phyloP scores from a whole-genome alignment of 78 protist species.

The Cyanophora paradoxa region DNA sequence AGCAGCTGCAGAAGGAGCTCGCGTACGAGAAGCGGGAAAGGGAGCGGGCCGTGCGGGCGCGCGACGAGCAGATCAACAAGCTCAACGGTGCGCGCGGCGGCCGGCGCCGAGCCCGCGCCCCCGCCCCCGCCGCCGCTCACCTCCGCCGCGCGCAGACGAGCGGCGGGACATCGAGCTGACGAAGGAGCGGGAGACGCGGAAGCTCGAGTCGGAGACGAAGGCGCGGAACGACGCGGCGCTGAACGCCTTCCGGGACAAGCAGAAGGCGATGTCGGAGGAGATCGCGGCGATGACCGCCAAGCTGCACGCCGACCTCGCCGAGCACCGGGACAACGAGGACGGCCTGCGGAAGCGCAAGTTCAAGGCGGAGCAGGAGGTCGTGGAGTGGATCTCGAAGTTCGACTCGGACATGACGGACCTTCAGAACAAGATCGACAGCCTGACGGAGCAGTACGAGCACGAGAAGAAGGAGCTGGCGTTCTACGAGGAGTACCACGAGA shows the following conservation, averaged over 20 bases:
- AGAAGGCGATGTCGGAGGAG: not conserved
- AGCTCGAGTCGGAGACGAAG: not conserved
- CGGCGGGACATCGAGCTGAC: not conserved
- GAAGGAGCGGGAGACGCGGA: not conserved
- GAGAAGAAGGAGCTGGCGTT: not conserved
- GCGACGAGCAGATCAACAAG: not conserved
- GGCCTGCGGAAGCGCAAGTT: slow-evolving; percentile 5
- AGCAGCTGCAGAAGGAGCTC: slow-evolving; percentile 9
- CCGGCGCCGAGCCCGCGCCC: no score
- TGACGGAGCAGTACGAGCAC: not conserved
- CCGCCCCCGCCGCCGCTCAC: no score
- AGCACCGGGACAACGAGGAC: not conserved
- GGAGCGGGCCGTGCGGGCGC: not conserved
- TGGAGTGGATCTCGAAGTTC: slow-evolving; percentile 2
- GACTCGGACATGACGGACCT: not conserved
- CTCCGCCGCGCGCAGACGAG: no score
- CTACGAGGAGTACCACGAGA: not conserved
- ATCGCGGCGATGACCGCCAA: not conserved
- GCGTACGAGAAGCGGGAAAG: not conserved
- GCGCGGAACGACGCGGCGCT: not conserved
- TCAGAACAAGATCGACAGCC: not conserved
- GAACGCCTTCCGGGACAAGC: not conserved
- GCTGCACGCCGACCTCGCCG: not conserved
- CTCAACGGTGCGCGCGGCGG: not conserved
- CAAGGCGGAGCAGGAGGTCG: slow-evolving; percentile 13